Conservation (phyloP, 2,329 filamentous ascomycete species). For the Exophiala calicioides region DNA sequence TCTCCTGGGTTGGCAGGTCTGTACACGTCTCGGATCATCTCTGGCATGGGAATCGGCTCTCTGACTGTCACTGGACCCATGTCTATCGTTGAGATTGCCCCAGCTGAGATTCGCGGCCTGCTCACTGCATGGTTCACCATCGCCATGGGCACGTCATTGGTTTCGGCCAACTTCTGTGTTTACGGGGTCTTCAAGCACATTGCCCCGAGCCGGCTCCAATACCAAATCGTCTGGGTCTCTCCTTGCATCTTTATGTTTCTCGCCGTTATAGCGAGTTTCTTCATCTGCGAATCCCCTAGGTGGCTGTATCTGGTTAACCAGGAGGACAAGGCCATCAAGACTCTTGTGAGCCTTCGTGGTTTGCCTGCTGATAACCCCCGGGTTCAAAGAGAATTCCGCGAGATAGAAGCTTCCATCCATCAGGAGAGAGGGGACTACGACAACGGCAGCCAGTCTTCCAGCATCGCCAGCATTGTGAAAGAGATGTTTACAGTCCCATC, state of each 20-base stretch:
- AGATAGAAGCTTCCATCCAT: constrained; percentile 35
- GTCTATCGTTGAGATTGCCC: constrained; percentile 44
- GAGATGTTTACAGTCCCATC: constrained; percentile 42
- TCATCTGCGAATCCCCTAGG: constrained; percentile 38
- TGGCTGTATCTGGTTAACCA: constrained; percentile 37
- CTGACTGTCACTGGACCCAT: constrained; percentile 43
- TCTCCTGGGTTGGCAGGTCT: constrained; percentile 33
- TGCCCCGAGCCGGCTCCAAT: constrained; percentile 35
- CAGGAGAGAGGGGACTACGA: constrained; percentile 16
- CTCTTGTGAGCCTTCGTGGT: constrained; percentile 36
- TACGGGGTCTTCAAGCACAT: constrained; percentile 39
- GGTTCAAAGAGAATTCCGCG: constrained; percentile 33
- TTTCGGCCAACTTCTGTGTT: constrained; percentile 38
- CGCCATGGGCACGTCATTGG: constrained; percentile 40
- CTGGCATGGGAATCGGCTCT: constrained; percentile 43
- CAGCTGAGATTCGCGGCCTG: constrained; percentile 43
- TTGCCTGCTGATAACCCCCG: constrained; percentile 35
- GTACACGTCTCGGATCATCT: constrained; percentile 42
- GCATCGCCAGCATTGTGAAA: constrained; percentile 33
- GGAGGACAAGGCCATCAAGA: constrained; percentile 34
- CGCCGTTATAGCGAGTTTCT: constrained; percentile 36
- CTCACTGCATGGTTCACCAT: constrained; percentile 42
- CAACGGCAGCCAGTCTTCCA: constrained; percentile 2
- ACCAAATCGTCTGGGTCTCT: constrained; percentile 38
- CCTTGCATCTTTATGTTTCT: constrained; percentile 36